Conservation (phyloP, 257 asterid species). For the Forsythia viridissima region DNA sequence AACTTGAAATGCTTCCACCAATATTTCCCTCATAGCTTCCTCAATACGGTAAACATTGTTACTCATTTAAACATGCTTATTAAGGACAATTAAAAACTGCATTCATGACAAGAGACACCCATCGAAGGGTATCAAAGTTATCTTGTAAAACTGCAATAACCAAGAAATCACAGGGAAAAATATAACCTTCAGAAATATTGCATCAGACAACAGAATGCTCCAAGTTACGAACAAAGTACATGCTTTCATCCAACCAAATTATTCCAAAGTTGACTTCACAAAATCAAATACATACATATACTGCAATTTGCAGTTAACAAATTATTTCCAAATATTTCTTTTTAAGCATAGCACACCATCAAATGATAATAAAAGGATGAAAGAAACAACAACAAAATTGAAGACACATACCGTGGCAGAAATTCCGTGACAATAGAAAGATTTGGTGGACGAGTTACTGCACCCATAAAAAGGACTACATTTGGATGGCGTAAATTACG, state of each 20-base stretch:
- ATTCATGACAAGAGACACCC: neutral
- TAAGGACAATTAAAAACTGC: neutral
- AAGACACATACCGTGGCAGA: conserved; percentile 75
- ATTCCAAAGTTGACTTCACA: conserved; percentile 6
- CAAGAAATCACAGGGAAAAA: neutral
- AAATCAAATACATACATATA: neutral
- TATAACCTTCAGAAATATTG: neutral
- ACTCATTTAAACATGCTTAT: neutral
- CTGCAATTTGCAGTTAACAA: neutral
- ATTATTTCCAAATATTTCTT: neutral
- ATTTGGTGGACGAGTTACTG: conserved; percentile 97
- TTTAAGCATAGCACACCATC: neutral
- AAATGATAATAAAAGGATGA: conserved; percentile 8
- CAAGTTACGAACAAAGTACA: neutral
- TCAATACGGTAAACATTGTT: neutral
- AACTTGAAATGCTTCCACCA: neutral
- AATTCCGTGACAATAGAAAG: conserved; percentile 94
- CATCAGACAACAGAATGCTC: neutral
- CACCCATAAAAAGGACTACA: conserved; percentile 98
- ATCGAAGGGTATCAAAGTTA: neutral
- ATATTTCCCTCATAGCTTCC: neutral
- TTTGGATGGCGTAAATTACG: conserved; percentile 97
- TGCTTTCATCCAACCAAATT: neutral
- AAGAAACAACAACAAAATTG: conserved; percentile 4
- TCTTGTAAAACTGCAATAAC: neutral